Evolutionary conservation across 2,329 filamentous ascomycete species (phyloP).

Genomic region (Lecanosticta acicola): DNA sequence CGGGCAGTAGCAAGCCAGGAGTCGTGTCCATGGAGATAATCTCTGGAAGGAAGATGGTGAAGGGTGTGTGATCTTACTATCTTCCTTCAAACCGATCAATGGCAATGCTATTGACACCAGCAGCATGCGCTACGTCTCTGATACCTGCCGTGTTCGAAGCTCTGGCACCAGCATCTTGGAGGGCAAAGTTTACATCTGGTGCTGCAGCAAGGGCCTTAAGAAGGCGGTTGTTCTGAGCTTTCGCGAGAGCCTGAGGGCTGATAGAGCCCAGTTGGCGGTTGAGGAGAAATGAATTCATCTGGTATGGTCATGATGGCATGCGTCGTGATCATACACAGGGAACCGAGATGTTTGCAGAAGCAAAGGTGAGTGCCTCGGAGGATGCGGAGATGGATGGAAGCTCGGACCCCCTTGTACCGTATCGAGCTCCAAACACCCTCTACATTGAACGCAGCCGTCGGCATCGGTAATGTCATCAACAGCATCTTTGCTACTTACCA

Average conservation of each 20-base stretch:
- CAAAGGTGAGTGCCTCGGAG: no score
- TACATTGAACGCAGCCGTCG: no score
- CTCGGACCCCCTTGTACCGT: no score
- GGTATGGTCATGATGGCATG: constrained; percentile 1
- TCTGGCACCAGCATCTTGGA: constrained; percentile 43
- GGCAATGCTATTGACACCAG: constrained; percentile 72
- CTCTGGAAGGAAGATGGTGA: no score
- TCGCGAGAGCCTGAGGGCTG: constrained; percentile 57
- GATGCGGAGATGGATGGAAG: no score
- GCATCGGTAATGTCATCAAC: no score
- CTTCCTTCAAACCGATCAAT: constrained; percentile 77
- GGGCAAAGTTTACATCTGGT: constrained; percentile 65
- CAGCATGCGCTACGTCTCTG: constrained; percentile 49
- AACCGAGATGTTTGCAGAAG: no score
- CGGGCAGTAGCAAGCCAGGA: no score
- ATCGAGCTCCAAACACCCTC: no score
- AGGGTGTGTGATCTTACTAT: constrained; percentile 52
- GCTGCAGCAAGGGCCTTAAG: constrained; percentile 64
- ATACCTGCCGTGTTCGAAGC: constrained; percentile 4
- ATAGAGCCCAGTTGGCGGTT: constrained; percentile 68
- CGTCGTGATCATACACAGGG: background rate
- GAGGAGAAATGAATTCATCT: constrained; percentile 69
- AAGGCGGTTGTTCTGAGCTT: constrained; percentile 59
- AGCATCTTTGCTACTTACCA: no score
- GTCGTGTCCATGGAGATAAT: no score